These are phyloP conservation scores for Glomus cerebriforme DNA, from an alignment of 192 early-diverging fungal species.

Conservation along the genomic window DNA sequence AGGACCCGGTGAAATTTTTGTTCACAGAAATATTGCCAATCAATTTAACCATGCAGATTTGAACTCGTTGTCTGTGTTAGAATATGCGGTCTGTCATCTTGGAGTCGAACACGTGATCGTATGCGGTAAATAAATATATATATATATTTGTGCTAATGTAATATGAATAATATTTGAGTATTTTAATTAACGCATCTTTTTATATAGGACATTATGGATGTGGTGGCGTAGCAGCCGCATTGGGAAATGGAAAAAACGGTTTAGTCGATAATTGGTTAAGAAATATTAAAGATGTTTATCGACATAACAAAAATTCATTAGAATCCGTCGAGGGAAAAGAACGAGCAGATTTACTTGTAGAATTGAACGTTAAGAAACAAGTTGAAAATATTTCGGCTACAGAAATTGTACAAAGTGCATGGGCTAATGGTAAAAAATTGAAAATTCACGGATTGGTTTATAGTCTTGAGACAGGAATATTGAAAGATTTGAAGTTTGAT, in stretches of 20 bases:
- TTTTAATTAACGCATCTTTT: neutral
- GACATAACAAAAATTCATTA: slow-evolving; percentile 51
- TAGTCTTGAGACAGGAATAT: slow-evolving; percentile 59
- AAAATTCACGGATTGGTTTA: slow-evolving; percentile 76
- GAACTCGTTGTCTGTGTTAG: slow-evolving; percentile 81
- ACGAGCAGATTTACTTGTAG: slow-evolving; percentile 59
- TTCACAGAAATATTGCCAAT: slow-evolving; percentile 98
- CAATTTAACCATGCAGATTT: slow-evolving; percentile 81
- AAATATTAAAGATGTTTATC: slow-evolving; percentile 82
- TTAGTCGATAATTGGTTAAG: slow-evolving; percentile 91
- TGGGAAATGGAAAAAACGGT: slow-evolving; percentile 63
- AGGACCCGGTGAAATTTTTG: slow-evolving; percentile 87
- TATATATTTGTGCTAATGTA: neutral
- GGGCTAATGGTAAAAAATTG: slow-evolving; percentile 70
- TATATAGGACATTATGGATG: slow-evolving; percentile 65
- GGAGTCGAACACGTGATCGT: slow-evolving; percentile 94
- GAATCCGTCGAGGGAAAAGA: slow-evolving; percentile 50
- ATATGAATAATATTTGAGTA: neutral
- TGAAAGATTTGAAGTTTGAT: slow-evolving; percentile 40
- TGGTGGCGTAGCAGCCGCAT: slow-evolving; percentile 69
- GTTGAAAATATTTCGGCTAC: slow-evolving; percentile 73
- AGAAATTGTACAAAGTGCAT: slow-evolving; percentile 81
- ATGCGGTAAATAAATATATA: slow-evolving; percentile 61
- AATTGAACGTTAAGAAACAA: slow-evolving; percentile 77
- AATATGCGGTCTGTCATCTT: slow-evolving; percentile 91